phyloP scores from a whole-genome alignment of 2,329 filamentous ascomycete species.

The Fusarium dlaminii region DNA sequence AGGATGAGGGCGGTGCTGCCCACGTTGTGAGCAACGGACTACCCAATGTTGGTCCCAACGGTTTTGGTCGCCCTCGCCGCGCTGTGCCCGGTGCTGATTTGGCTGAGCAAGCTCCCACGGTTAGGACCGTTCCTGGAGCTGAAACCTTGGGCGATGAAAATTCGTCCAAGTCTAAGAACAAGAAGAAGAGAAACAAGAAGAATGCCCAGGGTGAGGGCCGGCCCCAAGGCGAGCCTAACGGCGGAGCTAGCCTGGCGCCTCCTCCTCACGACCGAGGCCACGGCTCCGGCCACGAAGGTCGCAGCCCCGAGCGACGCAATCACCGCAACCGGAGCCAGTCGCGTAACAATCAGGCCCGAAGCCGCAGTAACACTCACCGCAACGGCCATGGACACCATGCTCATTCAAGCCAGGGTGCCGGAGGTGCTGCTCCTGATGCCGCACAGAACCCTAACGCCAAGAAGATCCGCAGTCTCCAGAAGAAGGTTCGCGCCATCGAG shows the following conservation, averaged over 20 bases:
- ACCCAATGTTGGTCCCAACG: conserved; percentile 75
- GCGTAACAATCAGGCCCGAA: conserved; percentile 60
- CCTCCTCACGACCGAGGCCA: conserved; percentile 51
- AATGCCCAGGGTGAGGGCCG: conserved; percentile 80
- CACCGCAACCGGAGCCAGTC: conserved; percentile 61
- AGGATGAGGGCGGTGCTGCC: conserved; percentile 93
- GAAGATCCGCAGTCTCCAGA: conserved; percentile 91
- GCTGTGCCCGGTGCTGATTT: conserved; percentile 89
- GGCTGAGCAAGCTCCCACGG: conserved; percentile 71
- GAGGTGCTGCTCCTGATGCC: conserved; percentile 59
- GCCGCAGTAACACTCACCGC: conserved; percentile 61
- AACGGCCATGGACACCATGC: conserved; percentile 42
- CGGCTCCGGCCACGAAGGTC: conserved; percentile 60
- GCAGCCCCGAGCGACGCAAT: conserved; percentile 73
- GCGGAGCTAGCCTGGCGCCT: conserved; percentile 58
- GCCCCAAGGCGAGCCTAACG: conserved; percentile 54
- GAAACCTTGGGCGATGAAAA: conserved; percentile 73
- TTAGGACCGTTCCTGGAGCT: conserved; percentile 72
- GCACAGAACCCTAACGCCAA: conserved; percentile 81
- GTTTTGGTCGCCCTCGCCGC: conserved; percentile 80
- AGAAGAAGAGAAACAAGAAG: conserved; percentile 97
- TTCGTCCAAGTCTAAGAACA: conserved; percentile 92
- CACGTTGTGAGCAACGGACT: conserved; percentile 83
- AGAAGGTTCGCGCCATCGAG: conserved; percentile 98
- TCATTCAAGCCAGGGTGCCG: conserved; percentile 48